Conservation (phyloP, 495 filamentous ascomycete genomes). For the Podospora didyma region DNA sequence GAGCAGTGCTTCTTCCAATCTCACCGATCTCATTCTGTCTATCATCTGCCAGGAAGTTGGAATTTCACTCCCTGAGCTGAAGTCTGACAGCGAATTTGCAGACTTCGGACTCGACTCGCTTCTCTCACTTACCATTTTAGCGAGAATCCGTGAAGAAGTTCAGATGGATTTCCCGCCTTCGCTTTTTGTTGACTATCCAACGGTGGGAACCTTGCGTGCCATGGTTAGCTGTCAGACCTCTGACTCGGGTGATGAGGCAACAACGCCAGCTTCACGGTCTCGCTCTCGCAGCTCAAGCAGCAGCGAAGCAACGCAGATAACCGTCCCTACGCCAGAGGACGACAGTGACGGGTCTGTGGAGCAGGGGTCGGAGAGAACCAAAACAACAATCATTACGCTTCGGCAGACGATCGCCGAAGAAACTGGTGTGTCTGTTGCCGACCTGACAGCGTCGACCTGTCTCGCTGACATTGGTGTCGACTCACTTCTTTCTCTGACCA, state of each 20-base stretch:
- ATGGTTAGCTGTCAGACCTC: background rate
- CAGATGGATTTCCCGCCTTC: background rate
- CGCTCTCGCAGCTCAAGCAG: background rate
- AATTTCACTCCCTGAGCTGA: slow-evolving; percentile 19
- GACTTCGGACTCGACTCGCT: slow-evolving; percentile 33
- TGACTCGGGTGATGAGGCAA: background rate
- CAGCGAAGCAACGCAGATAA: background rate
- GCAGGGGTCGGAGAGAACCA: background rate
- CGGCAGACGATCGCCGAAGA: background rate
- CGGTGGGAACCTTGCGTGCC: background rate
- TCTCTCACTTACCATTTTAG: background rate
- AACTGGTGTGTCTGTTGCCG: background rate
- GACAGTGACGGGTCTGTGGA: background rate
- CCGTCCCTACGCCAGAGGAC: background rate
- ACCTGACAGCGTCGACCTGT: background rate
- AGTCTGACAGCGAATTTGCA: slow-evolving; percentile 29
- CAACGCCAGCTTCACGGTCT: background rate
- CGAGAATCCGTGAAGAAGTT: background rate
- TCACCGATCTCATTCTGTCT: background rate
- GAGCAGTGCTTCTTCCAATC: background rate
- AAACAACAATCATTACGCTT: background rate
- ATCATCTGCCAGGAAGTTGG: slow-evolving; percentile 25
- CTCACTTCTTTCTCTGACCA: slow-evolving; percentile 43
- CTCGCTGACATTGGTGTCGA: slow-evolving; percentile 30
- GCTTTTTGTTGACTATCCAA: background rate